Conservation (phyloP, 306 rosid species). For the Cicer cuneatum region DNA sequence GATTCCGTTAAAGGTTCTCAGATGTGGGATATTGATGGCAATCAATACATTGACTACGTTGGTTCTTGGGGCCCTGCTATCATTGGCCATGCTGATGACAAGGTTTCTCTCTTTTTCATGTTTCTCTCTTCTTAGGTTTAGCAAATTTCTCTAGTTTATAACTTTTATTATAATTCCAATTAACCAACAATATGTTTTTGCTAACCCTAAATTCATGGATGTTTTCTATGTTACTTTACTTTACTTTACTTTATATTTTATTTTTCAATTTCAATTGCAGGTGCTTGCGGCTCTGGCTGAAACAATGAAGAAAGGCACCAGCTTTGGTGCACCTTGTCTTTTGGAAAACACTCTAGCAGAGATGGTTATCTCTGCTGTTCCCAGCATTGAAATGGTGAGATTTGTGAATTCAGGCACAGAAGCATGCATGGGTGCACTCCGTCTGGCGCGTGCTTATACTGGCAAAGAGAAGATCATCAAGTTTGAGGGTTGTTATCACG, state of each 20-base stretch:
- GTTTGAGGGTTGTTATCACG: conserved; percentile 98
- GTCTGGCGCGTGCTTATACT: conserved; percentile 86
- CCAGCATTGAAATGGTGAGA: conserved; percentile 94
- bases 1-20: conserved; percentile 90
- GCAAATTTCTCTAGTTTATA: no score
- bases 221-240: background rate
- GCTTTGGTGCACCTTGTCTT: conserved; percentile 97
- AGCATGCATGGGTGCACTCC: conserved; percentile 96
- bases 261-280: conserved; percentile 47
- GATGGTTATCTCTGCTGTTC: conserved; percentile 87
- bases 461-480: conserved; percentile 75
- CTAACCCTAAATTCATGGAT: background rate
- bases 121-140: background rate
- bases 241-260: background rate
- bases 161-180: background rate
- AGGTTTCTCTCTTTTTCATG: conserved; percentile 46
- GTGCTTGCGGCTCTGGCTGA: conserved; percentile 90
- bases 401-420: conserved; percentile 97
- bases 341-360: conserved; percentile 80
- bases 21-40: conserved; percentile 95
- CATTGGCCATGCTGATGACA: conserved; percentile 94
- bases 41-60: conserved; percentile 91
- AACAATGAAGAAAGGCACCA: conserved; percentile 97
- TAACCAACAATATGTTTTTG: background rate
- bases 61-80: conserved; percentile 99